A percentile compares a stretch with the other conserved stretches of the same genome.
Evolutionary conservation across 1,139 yeast genomes (phyloP).

Genomic region (Debaryomycetaceae sp.): DNA sequence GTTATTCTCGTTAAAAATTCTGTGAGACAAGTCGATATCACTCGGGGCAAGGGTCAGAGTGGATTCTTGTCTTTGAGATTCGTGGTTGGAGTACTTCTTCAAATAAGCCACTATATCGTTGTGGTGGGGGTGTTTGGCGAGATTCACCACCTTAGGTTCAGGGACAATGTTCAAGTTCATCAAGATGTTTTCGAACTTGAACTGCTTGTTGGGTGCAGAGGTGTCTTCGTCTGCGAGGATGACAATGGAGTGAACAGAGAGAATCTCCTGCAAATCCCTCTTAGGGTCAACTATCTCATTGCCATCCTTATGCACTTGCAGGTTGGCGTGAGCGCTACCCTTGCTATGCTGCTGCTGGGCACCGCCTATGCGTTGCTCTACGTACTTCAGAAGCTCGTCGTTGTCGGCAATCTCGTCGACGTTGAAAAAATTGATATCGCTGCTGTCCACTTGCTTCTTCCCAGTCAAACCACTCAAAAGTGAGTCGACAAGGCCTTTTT

Average conservation of each 20-base stretch:
- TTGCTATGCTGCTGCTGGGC: neutral
- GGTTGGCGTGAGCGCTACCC: constrained; percentile 1
- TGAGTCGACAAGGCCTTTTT: neutral
- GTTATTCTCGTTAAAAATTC: constrained; percentile 9
- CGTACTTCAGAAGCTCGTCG: neutral
- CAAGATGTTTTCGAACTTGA: constrained; percentile 18
- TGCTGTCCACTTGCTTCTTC: neutral
- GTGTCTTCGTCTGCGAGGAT: constrained; percentile 17
- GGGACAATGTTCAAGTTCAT: constrained; percentile 25
- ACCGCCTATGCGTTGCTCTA: neutral
- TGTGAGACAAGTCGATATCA: constrained; percentile 1
- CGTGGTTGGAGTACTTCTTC: constrained; percentile 13
- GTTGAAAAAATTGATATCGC: constrained; percentile 1
- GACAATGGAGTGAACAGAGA: constrained; percentile 25
- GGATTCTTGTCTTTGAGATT: constrained; percentile 1
- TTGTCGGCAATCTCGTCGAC: constrained; percentile 1
- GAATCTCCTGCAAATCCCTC: constrained; percentile 26
- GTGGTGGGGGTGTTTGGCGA: constrained; percentile 31
- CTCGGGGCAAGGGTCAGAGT: neutral
- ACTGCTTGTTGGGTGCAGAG: constrained; percentile 12
- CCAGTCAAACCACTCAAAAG: neutral
- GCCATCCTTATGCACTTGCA: neutral
- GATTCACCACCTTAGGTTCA: constrained; percentile 27
- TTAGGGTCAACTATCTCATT: constrained; percentile 11
- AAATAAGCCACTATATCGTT: constrained; percentile 22